Percentiles rank a stretch among this genome's conserved stretches.
phyloP scores from a whole-genome alignment of 768 basidiomycete species.

The Paxillus involutus region DNA sequence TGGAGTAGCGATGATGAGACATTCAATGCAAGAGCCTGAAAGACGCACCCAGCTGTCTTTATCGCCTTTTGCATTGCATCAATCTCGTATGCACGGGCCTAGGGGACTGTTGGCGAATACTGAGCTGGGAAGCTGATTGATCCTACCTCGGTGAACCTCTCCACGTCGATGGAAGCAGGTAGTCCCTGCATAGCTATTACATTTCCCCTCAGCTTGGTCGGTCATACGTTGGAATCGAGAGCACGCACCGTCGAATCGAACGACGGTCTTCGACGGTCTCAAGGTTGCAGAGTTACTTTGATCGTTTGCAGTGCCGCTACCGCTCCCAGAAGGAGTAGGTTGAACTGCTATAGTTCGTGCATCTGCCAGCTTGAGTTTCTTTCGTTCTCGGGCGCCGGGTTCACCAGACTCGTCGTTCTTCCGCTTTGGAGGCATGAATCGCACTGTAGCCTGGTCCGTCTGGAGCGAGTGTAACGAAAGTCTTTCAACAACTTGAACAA shows the following conservation, averaged over 20 bases:
- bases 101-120: slow-evolving; percentile 2
- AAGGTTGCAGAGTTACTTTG: slow-evolving; percentile 30
- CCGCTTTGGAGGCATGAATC: slow-evolving; percentile 43
- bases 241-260: slow-evolving; percentile 42
- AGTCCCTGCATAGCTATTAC: slow-evolving; percentile 55
- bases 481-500: too few species aligned
- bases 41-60: slow-evolving; percentile 64
- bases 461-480: neutral
- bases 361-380: slow-evolving; percentile 63
- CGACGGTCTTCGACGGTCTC: slow-evolving; percentile 40
- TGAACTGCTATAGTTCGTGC: slow-evolving; percentile 74
- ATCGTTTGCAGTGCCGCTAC: slow-evolving; percentile 6
- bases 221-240: neutral
- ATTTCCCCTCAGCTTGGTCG: neutral
- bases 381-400: slow-evolving; percentile 50
- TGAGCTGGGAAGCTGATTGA: neutral
- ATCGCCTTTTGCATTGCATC: slow-evolving; percentile 87
- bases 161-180: slow-evolving; percentile 79
- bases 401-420: slow-evolving; percentile 31
- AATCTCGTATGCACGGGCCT: slow-evolving; percentile 91
- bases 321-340: slow-evolving; percentile 14
- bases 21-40: fast-evolving
- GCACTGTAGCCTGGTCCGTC: slow-evolving; percentile 24
- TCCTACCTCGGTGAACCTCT: slow-evolving; percentile 80
- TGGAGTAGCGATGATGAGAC: slow-evolving; percentile 27